Evolutionary conservation across 139 green algal species (phyloP).

Genomic region (Ettlia oleoabundans): DNA sequence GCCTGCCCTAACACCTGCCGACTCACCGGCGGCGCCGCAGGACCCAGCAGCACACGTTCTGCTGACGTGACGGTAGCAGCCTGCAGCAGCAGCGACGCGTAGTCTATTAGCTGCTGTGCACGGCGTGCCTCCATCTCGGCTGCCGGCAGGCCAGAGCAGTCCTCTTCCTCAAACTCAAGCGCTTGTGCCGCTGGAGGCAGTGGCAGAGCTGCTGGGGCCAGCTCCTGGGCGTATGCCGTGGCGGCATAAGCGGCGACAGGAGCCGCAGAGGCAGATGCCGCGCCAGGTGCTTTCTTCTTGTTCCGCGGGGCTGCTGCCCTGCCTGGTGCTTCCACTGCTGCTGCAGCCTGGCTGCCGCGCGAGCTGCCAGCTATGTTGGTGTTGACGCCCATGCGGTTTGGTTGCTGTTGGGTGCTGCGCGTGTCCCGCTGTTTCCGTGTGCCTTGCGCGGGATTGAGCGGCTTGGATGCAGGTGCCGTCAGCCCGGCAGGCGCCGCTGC

Average conservation of each 20-base stretch:
- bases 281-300: neutral
- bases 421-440: too few species aligned
- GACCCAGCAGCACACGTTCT: constrained; percentile 23
- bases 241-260: neutral
- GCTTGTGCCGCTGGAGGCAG: neutral
- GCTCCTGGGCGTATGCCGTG: neutral
- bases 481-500: neutral
- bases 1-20: neutral
- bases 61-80: neutral
- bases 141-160: neutral
- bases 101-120: constrained; percentile 11
- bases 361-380: too few species aligned
- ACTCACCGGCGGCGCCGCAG: constrained; percentile 14
- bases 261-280: neutral
- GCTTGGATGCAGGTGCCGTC: too few species aligned
- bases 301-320: neutral
- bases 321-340: neutral
- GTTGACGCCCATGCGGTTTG: too few species aligned
- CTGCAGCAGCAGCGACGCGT: constrained; percentile 11
- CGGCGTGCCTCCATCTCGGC: constrained; percentile 18
- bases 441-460: too few species aligned
- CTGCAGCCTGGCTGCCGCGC: too few species aligned
- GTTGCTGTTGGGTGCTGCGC: too few species aligned
- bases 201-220: neutral
- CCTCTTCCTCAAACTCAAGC: neutral